Evolutionary conservation across 2,329 filamentous ascomycete species (phyloP), one percentile per base, ranked within the genome.

Genomic region (Orbilia brochopaga): DNA sequence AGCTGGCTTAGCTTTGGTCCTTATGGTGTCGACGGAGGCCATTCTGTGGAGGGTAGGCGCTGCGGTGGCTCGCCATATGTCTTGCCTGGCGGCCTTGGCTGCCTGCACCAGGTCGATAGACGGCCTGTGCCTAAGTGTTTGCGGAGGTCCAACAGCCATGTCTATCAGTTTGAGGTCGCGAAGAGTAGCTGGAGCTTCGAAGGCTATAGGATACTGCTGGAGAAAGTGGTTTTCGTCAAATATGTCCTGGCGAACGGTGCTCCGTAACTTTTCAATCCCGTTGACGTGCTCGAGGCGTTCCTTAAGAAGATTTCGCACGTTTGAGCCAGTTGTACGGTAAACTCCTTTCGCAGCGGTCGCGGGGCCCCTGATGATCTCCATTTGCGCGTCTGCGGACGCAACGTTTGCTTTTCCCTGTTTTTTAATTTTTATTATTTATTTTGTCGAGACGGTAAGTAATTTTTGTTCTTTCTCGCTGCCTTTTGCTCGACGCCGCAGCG

Each of bases 221-320:
- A 72, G 55, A 56, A 72, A 64, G 27, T 60, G 48, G 50, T 72
- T 19, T 65, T 63, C 60, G 60, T 72, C 67, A 58, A 72, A 72
- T 48, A 72, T 44, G 64, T 72, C 67, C 51, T 72, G 60, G 37
- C 67, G 56, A 42, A 72, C 67, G 50, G 54, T 56, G 56, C 51
- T 53, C 30, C 67, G 67, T 37, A 72, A 42, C 60, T 65, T 72
- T 56, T 55, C 60, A 24, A 72, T 72, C 48, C 67, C 54, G 37
- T 10, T 65, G 60, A 51, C 67, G 44, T 72, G 60, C 42, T 72
- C 60, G 50, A 72, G 62, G 67, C 60, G 67, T 54, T 65, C 67
- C 65, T 72, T 72, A 72, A 72, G 67, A 44, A 63, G 57, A 61
- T 65, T 72, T 61, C 60, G 67, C 67, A 72, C 30, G 67, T 72